Evolutionary conservation across 106 monocot species (phyloP).

Genomic region (Ottelia alismoides): DNA sequence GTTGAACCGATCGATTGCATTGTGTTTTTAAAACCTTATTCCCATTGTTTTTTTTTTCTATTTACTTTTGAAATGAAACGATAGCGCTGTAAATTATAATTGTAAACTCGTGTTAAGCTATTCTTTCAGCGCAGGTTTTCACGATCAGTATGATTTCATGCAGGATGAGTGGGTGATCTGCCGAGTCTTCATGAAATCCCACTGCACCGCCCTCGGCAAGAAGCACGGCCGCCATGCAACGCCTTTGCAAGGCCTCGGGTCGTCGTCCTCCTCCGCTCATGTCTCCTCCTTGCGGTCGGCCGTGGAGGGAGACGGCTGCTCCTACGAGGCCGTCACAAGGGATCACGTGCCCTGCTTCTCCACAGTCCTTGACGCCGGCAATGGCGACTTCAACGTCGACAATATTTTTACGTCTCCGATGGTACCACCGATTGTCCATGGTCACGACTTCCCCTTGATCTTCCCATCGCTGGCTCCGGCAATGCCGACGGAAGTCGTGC

Average conservation of each 20-base stretch:
- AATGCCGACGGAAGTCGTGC: too few species aligned
- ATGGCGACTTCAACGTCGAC: neutral
- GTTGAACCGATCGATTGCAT: too few species aligned
- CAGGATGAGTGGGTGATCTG: constrained; percentile 85
- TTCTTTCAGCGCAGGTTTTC: too few species aligned
- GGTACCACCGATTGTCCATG: neutral
- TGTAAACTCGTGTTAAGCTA: too few species aligned
- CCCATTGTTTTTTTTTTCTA: neutral
- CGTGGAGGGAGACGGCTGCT: constrained; percentile 20
- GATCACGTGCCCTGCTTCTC: constrained; percentile 95
- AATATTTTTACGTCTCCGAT: neutral
- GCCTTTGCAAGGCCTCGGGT: constrained; percentile 5
- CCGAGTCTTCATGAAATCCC: constrained; percentile 58
- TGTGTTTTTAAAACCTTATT: too few species aligned
- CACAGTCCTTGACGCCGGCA: constrained; percentile 16
- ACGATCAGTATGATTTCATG: too few species aligned
- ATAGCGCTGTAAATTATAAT: too few species aligned
- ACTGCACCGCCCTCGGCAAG: constrained; percentile 17
- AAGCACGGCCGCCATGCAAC: constrained; percentile 31
- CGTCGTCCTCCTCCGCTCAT: constrained; percentile 7
- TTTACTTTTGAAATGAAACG: too few species aligned
- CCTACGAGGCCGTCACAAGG: constrained; percentile 22
- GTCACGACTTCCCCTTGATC: constrained; percentile 39
- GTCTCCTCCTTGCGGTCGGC: neutral
- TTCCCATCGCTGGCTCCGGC: constrained; percentile 16